Percentiles rank a stretch among this genome's conserved stretches.
Conservation (phyloP, 148 eudicot species). For the Diospyros kaki region DNA sequence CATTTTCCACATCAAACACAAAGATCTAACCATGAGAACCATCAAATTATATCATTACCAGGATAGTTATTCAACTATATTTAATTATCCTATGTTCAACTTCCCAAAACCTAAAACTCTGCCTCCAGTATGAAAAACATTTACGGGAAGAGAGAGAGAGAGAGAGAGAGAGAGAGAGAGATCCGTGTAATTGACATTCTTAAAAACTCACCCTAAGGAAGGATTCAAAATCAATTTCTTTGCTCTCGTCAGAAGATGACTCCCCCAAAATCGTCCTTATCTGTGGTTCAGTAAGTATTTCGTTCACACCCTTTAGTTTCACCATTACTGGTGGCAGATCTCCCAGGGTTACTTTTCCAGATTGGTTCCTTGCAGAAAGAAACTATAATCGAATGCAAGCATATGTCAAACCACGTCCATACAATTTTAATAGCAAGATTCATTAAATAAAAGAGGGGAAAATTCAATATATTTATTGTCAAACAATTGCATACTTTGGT, state of each 20-base stretch:
- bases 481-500: constrained; percentile 40
- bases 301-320: constrained; percentile 54
- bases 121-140: not conserved
- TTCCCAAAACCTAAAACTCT: not conserved
- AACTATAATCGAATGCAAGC: constrained; percentile 37
- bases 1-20: not conserved
- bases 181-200: not conserved
- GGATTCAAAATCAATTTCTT: constrained; percentile 78
- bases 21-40: not conserved
- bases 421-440: not conserved
- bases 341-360: constrained; percentile 44
- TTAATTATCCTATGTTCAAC: not conserved
- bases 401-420: not conserved
- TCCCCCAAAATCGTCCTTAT: constrained; percentile 53
- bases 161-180: too few species aligned
- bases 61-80: not conserved
- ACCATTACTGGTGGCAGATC: constrained; percentile 69
- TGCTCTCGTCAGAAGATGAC: constrained; percentile 44
- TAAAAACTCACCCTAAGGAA: constrained; percentile 69
- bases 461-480: not conserved
- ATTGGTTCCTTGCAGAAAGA: constrained; percentile 32
- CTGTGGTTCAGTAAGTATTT: constrained; percentile 48
- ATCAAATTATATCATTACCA: not conserved
- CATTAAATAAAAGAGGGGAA: not conserved
- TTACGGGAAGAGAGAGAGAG: not conserved